Evolutionary conservation across 306 rosid species (phyloP), one percentile per base, ranked within the genome.

Genomic region (Vachellia pachyceras): DNA sequence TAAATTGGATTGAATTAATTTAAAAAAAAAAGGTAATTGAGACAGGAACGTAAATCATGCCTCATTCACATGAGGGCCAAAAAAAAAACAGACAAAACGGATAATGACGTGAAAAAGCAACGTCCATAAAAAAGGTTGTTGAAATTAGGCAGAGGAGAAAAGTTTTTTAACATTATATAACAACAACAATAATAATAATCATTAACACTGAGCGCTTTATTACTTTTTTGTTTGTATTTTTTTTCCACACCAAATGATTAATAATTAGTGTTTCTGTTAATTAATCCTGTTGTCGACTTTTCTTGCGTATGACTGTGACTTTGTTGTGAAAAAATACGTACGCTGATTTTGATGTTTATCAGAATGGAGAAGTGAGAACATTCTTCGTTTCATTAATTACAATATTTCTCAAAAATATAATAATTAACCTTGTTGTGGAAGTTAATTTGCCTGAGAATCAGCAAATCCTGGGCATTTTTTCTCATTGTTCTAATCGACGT

Each of bases 1-100:
- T 20, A 29, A 22, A 20, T 5, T 5, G 63, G 63, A 47, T 17
- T 11, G 37, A 9, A 49, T 12, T 14, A 39, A 29, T 29, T 29
- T 29, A 0, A 0, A 29, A 25, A 18, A 52, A 66, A 69, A 25
- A 13, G 60, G 60, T 13, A 29, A 29, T 29, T 41, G 74, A 15
- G 45, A 36, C 46, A 55, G 67, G 12, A 41, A 23, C 73, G 69
- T 4, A 58, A 76, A 77, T 82, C 23, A 76, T 69, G 81, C 67
- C 72, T 8, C 42, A 69, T 69, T 52, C 46, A 17, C 44, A 11
- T 41, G 82, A 50, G 44, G 69, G 39, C 41, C 50, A 47, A 3
- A 45, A 35, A 3, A 45, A 35, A 29, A 29, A 8, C 18, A 47
- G 46, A 66, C 25, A 6, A 57, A 77, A 61, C 7, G 68, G 65